phyloP scores from a whole-genome alignment of 2,329 filamentous ascomycete genomes.

The Fusarium temperatum region DNA sequence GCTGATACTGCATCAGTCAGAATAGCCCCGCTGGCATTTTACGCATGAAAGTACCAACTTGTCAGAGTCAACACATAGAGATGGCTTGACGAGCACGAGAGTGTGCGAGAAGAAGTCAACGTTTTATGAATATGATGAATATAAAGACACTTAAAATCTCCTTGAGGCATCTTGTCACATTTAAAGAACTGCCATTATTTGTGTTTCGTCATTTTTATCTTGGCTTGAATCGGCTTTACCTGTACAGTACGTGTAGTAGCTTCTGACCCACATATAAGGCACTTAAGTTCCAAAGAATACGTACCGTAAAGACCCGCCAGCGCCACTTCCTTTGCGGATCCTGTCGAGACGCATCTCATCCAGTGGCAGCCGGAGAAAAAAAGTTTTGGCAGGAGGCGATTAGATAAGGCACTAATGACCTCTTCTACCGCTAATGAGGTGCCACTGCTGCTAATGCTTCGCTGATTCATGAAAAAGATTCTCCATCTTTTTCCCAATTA shows the following conservation, averaged over 20 bases:
- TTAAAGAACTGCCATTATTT: background rate
- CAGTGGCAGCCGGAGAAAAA: conserved; percentile 31
- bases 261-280: conserved; percentile 14
- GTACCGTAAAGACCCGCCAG: conserved; percentile 8
- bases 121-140: conserved; percentile 17
- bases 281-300: background rate
- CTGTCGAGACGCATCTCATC: background rate
- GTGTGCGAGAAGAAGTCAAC: background rate
- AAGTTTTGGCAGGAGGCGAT: conserved; percentile 24
- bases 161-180: background rate
- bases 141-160: background rate
- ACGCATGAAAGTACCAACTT: background rate
- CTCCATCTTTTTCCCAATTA: conserved; percentile 12
- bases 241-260: background rate
- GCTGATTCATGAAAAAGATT: conserved; percentile 35
- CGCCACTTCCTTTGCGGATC: conserved; percentile 14
- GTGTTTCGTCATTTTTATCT: background rate
- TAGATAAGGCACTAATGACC: conserved; percentile 2
- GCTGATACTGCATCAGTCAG: conserved; percentile 17
- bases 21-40: conserved; percentile 3
- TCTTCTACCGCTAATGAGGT: background rate
- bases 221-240: background rate
- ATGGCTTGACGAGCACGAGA: background rate
- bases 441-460: background rate
- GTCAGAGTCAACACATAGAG: background rate